Evolutionary conservation across 2,329 filamentous ascomycete species (phyloP), one percentile per base, ranked within the genome.

Genomic region (Colletotrichum chlorophyti): DNA sequence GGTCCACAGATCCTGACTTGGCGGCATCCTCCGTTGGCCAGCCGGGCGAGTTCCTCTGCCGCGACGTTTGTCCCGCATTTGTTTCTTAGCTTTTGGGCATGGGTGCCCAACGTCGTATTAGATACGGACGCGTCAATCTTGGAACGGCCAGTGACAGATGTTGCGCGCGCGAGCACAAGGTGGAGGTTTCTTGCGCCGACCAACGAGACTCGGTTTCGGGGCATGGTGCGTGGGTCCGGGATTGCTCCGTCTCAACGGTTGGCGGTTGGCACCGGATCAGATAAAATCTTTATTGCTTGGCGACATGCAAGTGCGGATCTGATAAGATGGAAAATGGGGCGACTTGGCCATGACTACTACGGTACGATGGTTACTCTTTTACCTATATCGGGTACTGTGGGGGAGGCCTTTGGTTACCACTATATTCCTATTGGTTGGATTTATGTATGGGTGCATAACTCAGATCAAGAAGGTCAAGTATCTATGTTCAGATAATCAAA

Each of bases 221-320:
- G 17, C 21, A n/a, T n/a, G n/a, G n/a, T 12, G 0, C 11, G 15
- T 10, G 7, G 17, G 43, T 23, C 29, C 45, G n/a, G n/a, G n/a
- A n/a, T n/a, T n/a, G n/a, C n/a, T n/a, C n/a, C 45, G 24, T 17
- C 34, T 40, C 34, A 14, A 40, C 50, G 50, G 27, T 42, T 54
- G 38, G 51, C 51, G 51, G 42, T 26, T 54, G 51, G 26, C 34
- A n/a, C 27, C 51, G 51, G 51, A 54, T 54, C 42, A 48, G 51
- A 54, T 54, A 54, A 48, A 54, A 54, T 11, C n/a, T 41, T 50
- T 50, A 19, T 17, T 29, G 24, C 51, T 54, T 54, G 51, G 51
- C 42, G 15, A 10, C 41, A 54, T 54, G 51, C 42, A 32, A 12
- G 42, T 40, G 51, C 42, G 51, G 51, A 54, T 54, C 51, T 54